Base-by-base conservation (phyloP, 129 eudicot species). In the Artemisia argyi region DNA sequence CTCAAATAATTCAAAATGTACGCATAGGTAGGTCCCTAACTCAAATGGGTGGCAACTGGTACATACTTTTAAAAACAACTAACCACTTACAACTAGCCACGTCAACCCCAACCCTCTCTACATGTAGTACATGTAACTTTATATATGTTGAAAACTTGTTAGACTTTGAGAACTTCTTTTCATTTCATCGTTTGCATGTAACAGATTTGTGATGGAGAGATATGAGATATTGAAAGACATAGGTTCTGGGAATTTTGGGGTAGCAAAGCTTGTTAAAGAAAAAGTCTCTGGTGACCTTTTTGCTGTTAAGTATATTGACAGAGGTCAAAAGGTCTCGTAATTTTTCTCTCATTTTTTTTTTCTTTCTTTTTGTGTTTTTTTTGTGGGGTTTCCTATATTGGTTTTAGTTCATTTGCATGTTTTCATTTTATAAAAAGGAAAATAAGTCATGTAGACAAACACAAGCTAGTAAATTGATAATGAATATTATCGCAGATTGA, bases 241-340 rank as follows among this genome's bases (percentile, higher is more conserved):
- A 18, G 91, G 91, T 28, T 86, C 91, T 28, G 91, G 91, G 61
- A 86, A 86, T 58, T 86, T 78, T 81, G 96, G 96, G 14, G 96
- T 89, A 7, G 96, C 96, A 44, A 89, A 86, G 86, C 93, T 90
- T 76, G 93, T 81, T 24, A 87, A 55, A 70, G 94, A 90, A 68
- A 90, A 67, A 66, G 76, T 70, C 77, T 85, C 83, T 32, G 90
- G 88, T 75, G 87, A 87, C 47, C 91, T 87, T 76, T 83, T 63
- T 76, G 96, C 96, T 14, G 80, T 90, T 71, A 90, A 90, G 80
- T 85, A 80, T 71, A 90, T 90, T 61, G 89, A 90, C 66, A 85
- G 96, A 66, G 96, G 96, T 76, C 77, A 87, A 22, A 90, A 87
- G 96, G 96, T 85, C n/a, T 20, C 7, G 52, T 4, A 44, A 5